phyloP scores from a whole-genome alignment of 2,329 filamentous ascomycete genomes.

The Hypoxylon rubiginosum region DNA sequence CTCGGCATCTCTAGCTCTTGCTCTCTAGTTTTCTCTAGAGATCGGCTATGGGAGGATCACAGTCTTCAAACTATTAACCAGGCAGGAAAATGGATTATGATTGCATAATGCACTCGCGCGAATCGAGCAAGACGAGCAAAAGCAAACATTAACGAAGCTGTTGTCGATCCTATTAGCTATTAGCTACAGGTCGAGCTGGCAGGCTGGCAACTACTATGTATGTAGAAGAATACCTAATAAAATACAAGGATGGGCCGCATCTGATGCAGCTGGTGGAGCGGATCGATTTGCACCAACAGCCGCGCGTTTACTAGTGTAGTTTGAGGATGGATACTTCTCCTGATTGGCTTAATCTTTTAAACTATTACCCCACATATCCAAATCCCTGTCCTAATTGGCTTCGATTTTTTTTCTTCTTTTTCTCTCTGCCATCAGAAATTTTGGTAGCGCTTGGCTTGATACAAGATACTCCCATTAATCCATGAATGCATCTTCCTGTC shows the following conservation, averaged over 20 bases:
- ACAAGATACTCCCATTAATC: conserved; percentile 21
- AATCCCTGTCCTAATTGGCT: conserved; percentile 25
- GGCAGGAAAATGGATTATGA: not conserved
- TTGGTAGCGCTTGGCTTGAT: conserved; percentile 27
- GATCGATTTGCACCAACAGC: conserved; percentile 31
- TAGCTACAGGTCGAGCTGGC: conserved; percentile 1
- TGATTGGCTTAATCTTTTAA: conserved; percentile 21
- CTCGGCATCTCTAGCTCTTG: not conserved
- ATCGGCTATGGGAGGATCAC: not conserved
- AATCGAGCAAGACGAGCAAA: not conserved
- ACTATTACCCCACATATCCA: conserved; percentile 28
- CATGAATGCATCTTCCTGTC: conserved; percentile 18
- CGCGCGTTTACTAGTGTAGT: conserved; percentile 41
- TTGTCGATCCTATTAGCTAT: conserved; percentile 9
- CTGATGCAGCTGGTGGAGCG: conserved; percentile 5
- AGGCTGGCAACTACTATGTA: too few species aligned
- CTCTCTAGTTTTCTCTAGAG: not conserved
- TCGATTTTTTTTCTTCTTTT: conserved; percentile 28
- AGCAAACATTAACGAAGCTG: not conserved
- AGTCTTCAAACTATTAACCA: not conserved
- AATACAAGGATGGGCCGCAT: not conserved
- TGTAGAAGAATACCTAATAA: too few species aligned
- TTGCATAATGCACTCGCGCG: not conserved
- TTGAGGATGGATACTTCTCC: conserved; percentile 3
- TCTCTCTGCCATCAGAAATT: conserved; percentile 10